Base-by-base conservation (phyloP, 2,329 filamentous ascomycete species). In the Nemania sp. region DNA sequence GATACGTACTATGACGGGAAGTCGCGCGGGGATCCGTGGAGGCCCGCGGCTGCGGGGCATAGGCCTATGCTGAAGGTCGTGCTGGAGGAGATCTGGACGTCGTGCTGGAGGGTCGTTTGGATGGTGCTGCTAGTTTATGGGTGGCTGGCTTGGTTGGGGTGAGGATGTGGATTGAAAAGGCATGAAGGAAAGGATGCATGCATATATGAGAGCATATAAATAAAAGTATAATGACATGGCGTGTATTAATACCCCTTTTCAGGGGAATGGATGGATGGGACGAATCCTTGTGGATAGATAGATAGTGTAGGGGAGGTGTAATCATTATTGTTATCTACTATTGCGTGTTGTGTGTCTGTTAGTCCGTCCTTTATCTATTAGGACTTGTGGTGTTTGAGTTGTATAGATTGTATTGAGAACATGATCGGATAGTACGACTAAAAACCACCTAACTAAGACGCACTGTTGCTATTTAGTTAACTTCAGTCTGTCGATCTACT, bases 61-160 rank as follows among this genome's bases (percentile, higher is more conserved):
- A 74, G 56, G 77, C 79, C 80, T 58, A 82, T 78, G 24, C 77
- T 86, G 2, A 77, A 78, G 1, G 77, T 88, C 4, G 85, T 92
- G 5, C 77, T 82, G 35, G 82, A 83, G 27, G 91, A 95, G 77
- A 80, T 93, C 43, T 85, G 84, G 79, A 85, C 83, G 8, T 90
- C 87, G 52, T 74, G 90, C 20, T 89, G 87, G 81, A 83, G 87
- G 55, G 89, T 94, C 3, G 84, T 83, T 5, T 88, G 87, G 84
- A 86, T 92, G 78, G 88, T 88, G 22, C 78, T 90, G 52, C 71
- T 82, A 15, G 89, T 89, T 77, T 96, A 92, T 84, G 83, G 83
- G 32, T 92, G 53, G 53, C n/a, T 55, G 20, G 32, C 53, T 24
- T 55, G 53, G 53, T 6, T 38, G 8, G 53, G 53, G 20, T 55